Conservation (phyloP, 345 rosid genomes). For the Turritis glabra region DNA sequence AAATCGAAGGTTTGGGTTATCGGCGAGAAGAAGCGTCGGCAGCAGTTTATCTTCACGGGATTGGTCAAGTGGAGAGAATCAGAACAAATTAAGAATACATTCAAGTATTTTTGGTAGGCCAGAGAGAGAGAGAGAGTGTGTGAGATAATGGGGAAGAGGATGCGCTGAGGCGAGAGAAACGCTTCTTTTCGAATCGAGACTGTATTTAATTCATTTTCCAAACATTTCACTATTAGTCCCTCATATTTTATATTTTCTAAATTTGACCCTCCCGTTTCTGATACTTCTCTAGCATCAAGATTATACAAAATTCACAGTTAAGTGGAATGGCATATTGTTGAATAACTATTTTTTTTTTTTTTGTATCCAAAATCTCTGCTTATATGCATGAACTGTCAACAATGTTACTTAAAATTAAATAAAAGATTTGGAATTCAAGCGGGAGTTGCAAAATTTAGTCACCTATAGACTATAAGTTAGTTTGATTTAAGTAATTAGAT, state of each 20-base stretch:
- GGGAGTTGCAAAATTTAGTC: no score
- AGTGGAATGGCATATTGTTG: no score
- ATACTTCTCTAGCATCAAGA: no score
- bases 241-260: background rate
- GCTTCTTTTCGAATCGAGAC: constrained; percentile 22
- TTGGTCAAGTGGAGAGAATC: constrained; percentile 27
- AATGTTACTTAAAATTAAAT: no score
- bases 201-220: constrained; percentile 24
- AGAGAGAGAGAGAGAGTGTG: constrained; percentile 14
- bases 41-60: constrained; percentile 5
- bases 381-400: no score
- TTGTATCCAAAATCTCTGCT: no score
- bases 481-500: no score
- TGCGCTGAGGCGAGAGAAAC: constrained; percentile 29
- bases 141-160: constrained; percentile 11
- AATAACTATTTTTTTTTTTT: no score
- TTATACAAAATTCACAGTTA: no score
- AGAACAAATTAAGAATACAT: constrained; percentile 27
- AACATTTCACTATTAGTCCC: background rate
- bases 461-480: no score
- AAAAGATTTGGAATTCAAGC: no score
- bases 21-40: constrained; percentile 26
- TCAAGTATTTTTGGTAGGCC: constrained; percentile 25
- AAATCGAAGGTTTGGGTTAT: background rate
- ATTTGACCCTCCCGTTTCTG: background rate